Base-by-base conservation (phyloP, 768 basidiomycete species). In the Hypholoma fasciculare region DNA sequence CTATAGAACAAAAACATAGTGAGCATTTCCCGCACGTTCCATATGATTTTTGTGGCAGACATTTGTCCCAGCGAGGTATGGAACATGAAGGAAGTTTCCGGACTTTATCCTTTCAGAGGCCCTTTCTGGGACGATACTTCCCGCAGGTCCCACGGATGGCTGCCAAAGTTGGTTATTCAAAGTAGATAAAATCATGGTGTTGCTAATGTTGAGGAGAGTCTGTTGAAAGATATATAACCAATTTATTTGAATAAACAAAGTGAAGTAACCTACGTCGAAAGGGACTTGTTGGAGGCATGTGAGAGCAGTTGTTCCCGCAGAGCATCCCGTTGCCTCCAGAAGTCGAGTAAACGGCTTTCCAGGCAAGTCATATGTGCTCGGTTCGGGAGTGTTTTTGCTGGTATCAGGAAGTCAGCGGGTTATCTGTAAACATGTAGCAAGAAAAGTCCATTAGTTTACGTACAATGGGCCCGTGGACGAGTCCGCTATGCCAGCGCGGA, bases 141-240 rank as follows among this genome's bases (percentile, higher is more conserved):
- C 82, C 0, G 68, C 53, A 2, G 81, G 80, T 0, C 84, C 84
- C 6, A 84, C 75, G 1, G 82, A 57, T 0, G 85, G 84, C 59
- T 86, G 73, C 85, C 85, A 86, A 4, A 86, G 67, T 59, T 87
- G 85, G 0, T 57, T 23, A 49, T 86, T 85, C 38, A 86, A 66
- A 1, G 78, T 79, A 0, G 72, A 53, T 0, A n/a, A 50, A 7
- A 82, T 80, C 78, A 86, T 75, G 0, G 59, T 48, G 60, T 83
- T 82, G 42, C 76, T 80, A 49, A 78, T 76, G 52, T 75, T 75
- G 56, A 82, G 39, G 14, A 86, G 71, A 2, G 74, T 79, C 85
- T 86, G 17, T 19, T 3, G 42, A 40, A 13, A 27, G 48, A 13
- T 52, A 38, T 19, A 49, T 30, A 19, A 5, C 13, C 49, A 14